Evolutionary conservation across 495 filamentous ascomycete genomes (phyloP).

Genomic region (Umbilicaria muhlenbergii): DNA sequence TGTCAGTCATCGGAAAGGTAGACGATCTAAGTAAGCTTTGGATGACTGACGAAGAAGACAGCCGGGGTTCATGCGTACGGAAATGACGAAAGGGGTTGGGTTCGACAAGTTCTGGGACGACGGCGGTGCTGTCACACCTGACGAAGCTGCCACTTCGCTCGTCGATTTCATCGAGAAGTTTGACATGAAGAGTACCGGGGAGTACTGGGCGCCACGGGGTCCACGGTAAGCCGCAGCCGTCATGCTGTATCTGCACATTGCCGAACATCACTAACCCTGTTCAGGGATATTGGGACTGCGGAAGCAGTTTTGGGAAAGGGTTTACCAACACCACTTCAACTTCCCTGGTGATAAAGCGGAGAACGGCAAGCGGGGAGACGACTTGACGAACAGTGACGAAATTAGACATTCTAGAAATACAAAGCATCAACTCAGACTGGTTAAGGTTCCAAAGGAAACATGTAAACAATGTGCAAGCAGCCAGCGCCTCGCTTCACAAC

Average conservation of each 20-base stretch:
- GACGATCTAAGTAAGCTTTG: neutral
- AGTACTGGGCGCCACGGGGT: slow-evolving; percentile 60
- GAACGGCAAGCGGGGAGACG: too few relatives aligned
- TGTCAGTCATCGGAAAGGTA: neutral
- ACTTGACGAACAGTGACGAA: too few relatives aligned
- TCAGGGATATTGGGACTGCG: slow-evolving; percentile 53
- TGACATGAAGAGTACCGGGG: slow-evolving; percentile 46
- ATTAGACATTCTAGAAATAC: too few relatives aligned
- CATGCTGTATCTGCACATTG: neutral
- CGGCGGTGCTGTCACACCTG: slow-evolving; percentile 52
- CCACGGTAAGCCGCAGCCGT: slow-evolving; percentile 28
- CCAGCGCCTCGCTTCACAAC: too few relatives aligned
- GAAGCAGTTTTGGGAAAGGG: slow-evolving; percentile 44
- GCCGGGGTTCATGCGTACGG: slow-evolving; percentile 61
- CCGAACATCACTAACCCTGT: slow-evolving; percentile 5
- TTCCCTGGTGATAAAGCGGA: slow-evolving; percentile 42
- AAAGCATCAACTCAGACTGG: too few relatives aligned
- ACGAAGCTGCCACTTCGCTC: slow-evolving; percentile 48
- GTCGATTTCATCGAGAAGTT: slow-evolving; percentile 44
- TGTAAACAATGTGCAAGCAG: too few relatives aligned
- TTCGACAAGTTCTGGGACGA: slow-evolving; percentile 57
- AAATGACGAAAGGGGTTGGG: slow-evolving; percentile 54
- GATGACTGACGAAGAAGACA: neutral
- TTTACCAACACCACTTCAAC: slow-evolving; percentile 45
- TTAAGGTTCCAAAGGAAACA: too few relatives aligned